phyloP scores from a whole-genome alignment of 2,329 filamentous ascomycete genomes.

The Scytalidium sp. region DNA sequence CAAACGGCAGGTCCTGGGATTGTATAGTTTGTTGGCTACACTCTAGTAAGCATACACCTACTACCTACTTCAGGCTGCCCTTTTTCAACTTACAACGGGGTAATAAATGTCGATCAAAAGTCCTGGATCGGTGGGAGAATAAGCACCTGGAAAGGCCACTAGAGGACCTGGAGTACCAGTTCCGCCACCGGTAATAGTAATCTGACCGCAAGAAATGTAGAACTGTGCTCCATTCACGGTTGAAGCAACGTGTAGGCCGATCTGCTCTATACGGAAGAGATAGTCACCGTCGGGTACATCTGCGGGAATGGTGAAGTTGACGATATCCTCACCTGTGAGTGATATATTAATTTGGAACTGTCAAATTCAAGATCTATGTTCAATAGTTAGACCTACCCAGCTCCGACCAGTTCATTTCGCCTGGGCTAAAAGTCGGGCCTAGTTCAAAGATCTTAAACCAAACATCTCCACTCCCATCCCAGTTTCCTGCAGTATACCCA shows the following conservation, averaged over 20 bases:
- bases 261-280: conserved; percentile 32
- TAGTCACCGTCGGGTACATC: conserved; percentile 35
- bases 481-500: conserved; percentile 19
- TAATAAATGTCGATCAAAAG: conserved; percentile 32
- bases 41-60: background rate
- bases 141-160: conserved; percentile 33
- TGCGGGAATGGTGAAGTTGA: conserved; percentile 32
- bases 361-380: background rate
- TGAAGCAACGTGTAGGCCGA: conserved; percentile 20
- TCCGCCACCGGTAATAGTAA: conserved; percentile 38
- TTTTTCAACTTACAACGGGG: conserved; percentile 23
- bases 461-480: conserved; percentile 17
- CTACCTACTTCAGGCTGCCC: background rate
- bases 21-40: conserved; percentile 22
- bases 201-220: conserved; percentile 35
- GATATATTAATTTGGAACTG: background rate
- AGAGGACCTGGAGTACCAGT: conserved; percentile 31
- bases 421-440: conserved; percentile 14
- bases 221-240: conserved; percentile 16
- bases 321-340: conserved; percentile 9
- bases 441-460: conserved; percentile 27
- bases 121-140: conserved; percentile 31
- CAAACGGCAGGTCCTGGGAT: conserved; percentile 22
- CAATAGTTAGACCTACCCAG: conserved; percentile 15
- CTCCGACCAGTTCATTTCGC: conserved; percentile 19